phyloP scores from a whole-genome alignment of 495 filamentous ascomycete species.

The Rostrohypoxylon terebratum region DNA sequence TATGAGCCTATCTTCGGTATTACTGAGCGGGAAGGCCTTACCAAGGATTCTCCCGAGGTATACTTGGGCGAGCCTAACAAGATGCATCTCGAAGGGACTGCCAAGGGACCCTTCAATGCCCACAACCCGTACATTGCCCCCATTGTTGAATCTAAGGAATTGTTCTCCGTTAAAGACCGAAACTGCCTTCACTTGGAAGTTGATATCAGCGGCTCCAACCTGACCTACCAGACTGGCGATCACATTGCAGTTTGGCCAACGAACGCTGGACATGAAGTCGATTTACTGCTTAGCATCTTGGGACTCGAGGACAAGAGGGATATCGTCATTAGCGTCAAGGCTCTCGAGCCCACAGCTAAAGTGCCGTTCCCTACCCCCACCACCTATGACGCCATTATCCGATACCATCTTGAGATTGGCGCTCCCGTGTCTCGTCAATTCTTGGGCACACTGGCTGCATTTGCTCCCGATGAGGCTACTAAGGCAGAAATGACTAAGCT shows the following conservation, averaged over 20 bases:
- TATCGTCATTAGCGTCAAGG: conserved; percentile 88
- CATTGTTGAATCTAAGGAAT: conserved; percentile 86
- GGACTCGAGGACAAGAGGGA: conserved; percentile 81
- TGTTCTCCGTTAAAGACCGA: conserved; percentile 90
- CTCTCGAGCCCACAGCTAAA: conserved; percentile 94
- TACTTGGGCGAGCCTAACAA: conserved; percentile 98
- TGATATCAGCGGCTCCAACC: conserved; percentile 84
- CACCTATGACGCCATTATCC: conserved; percentile 91
- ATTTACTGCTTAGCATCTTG: conserved; percentile 85
- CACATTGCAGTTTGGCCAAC: conserved; percentile 98
- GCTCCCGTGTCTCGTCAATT: conserved; percentile 97
- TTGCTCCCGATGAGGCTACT: conserved; percentile 84
- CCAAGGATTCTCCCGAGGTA: conserved; percentile 82
- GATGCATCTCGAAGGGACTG: conserved; percentile 85
- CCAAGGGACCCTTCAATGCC: conserved; percentile 93
- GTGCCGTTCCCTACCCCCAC: conserved; percentile 98
- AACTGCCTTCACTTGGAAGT: conserved; percentile 99
- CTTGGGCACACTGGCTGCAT: conserved; percentile 84
- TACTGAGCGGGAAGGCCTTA: conserved; percentile 77
- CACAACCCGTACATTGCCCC: conserved; percentile 98
- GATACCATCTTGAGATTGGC: conserved; percentile 98
- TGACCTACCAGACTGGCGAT: conserved; percentile 95
- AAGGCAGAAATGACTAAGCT: conserved; percentile 90
- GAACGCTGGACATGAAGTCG: conserved; percentile 91
- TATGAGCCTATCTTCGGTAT: conserved; percentile 95